Evolutionary conservation across 1,284 basidiomycete genomes (phyloP), one percentile per base, ranked within the genome.

Genomic region (Erythrobasidium hasegawianum): DNA sequence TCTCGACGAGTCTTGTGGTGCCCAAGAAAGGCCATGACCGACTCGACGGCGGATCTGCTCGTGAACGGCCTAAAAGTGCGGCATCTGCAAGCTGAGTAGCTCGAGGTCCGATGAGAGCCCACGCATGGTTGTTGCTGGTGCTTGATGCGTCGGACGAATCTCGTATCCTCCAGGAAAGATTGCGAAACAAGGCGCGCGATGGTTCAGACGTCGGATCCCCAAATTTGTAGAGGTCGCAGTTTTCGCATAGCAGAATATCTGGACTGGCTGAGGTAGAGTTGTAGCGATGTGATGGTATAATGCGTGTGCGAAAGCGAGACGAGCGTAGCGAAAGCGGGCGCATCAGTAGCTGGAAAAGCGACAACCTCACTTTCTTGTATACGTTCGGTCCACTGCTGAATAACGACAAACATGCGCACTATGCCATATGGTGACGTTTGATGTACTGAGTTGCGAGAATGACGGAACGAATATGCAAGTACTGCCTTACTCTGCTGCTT

Each of bases 181-280:
- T 22, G 16, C 26, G 52, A 18, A 61, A 53, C 40, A 61, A 49
- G 16, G 57, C 58, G 11, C 45, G 45, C 16, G 64, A 49, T 16
- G 49, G 58, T 33, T 61, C 58, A 11, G 65, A 67, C 1, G 65
- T 60, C 27, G 65, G 65, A 53, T 67, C 40, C 26, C 57, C 65
- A 54, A 58, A 58, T 57, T 45, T 47, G 54, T 55, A 64, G 8
- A 64, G 54, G 39, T 45, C 49, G 59, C 59, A 61, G 24, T 22
- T 26, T 4, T 45, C 52, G 59, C 59, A 61, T 1, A 52, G 29
- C 8, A 61, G 33, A 16, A 61, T 45, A 38, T 61, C 59, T 33
- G 59, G 29, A 22, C 59, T 47, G 1, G 50, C 43, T 47, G 16
- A 33, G 11, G 33, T 5, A 4, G 33, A 33, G 33, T 11, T 33